These are phyloP conservation scores for Grosmannia clavigera DNA, from an alignment of 2,329 filamentous ascomycete species.

Conservation along the genomic window DNA sequence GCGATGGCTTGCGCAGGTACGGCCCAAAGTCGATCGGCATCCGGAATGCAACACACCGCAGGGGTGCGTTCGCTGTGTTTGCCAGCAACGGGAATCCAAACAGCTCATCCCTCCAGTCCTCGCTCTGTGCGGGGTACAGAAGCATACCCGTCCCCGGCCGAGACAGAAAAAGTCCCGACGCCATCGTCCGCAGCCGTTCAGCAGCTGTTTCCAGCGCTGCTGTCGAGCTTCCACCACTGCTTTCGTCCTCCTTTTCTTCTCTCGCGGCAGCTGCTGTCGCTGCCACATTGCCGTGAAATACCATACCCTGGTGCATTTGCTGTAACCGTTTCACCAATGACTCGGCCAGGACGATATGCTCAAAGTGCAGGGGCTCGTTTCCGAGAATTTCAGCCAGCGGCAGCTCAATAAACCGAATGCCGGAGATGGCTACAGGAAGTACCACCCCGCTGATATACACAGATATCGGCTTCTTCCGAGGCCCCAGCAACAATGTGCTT, in stretches of 20 bases:
- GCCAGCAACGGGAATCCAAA: constrained; percentile 9
- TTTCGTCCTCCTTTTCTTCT: not conserved
- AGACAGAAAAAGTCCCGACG: constrained; percentile 24
- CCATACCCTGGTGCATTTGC: constrained; percentile 5
- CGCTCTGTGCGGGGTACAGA: constrained; percentile 24
- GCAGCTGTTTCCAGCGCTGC: constrained; percentile 18
- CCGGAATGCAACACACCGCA: constrained; percentile 27
- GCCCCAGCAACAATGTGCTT: not conserved
- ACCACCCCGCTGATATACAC: constrained; percentile 16
- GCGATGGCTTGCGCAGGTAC: constrained; percentile 8
- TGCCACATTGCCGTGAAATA: constrained; percentile 17
- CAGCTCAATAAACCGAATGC: not conserved
- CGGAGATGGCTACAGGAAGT: constrained; percentile 4
- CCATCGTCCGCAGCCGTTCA: constrained; percentile 22
- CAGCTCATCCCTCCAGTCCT: constrained; percentile 19
- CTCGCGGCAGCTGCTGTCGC: constrained; percentile 2
- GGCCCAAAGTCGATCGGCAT: constrained; percentile 13
- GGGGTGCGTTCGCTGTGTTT: not conserved
- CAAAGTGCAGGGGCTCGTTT: constrained; percentile 17
- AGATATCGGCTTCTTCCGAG: constrained; percentile 4
- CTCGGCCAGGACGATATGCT: constrained; percentile 17
- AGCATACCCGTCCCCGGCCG: constrained; percentile 23
- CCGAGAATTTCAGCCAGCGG: constrained; percentile 10
- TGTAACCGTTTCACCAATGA: constrained; percentile 11
- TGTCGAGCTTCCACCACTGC: not conserved